Percentiles rank a stretch among this genome's conserved stretches.
These are phyloP conservation scores for Acacia pycnantha DNA, from an alignment of 331 rosid species.

Conservation along the genomic window DNA sequence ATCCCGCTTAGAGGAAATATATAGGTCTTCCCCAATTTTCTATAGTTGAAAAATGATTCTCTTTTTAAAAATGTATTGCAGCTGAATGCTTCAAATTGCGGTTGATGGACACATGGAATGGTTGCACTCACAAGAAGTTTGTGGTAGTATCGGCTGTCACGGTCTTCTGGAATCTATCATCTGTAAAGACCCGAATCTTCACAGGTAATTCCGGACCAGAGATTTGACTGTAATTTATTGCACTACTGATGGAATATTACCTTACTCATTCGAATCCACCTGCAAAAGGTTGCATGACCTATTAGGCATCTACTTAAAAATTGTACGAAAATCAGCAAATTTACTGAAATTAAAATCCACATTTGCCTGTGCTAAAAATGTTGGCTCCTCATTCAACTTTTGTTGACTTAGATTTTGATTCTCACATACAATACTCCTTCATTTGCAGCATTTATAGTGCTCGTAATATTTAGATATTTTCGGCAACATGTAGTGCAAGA, in stretches of 20 bases:
- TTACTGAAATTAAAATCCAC: conserved; percentile 3
- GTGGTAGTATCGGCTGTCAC: conserved; percentile 52
- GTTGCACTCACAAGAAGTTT: conserved; percentile 82
- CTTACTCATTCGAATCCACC: background rate
- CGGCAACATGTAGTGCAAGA: conserved; percentile 51
- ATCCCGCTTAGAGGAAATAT: background rate
- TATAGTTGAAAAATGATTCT: background rate
- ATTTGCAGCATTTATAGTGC: conserved; percentile 68
- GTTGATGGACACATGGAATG: conserved; percentile 66
- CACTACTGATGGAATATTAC: background rate
- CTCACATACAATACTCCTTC: conserved; percentile 9
- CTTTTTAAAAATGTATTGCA: conserved; percentile 26
- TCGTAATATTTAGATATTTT: conserved; percentile 62
- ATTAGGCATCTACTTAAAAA: background rate
- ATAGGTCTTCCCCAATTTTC: background rate
- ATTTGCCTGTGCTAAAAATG: background rate
- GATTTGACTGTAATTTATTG: background rate
- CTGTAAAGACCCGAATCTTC: conserved; percentile 66
- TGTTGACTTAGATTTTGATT: conserved; percentile 9
- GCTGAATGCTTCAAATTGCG: conserved; percentile 51
- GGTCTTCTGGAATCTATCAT: conserved; percentile 81
- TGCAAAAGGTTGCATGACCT: background rate
- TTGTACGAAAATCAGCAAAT: background rate
- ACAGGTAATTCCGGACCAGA: conserved; percentile 43
- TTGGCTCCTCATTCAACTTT: background rate